Evolutionary conservation across 202 grass and related monocot species (phyloP).

Genomic region (Panicum virgatum): DNA sequence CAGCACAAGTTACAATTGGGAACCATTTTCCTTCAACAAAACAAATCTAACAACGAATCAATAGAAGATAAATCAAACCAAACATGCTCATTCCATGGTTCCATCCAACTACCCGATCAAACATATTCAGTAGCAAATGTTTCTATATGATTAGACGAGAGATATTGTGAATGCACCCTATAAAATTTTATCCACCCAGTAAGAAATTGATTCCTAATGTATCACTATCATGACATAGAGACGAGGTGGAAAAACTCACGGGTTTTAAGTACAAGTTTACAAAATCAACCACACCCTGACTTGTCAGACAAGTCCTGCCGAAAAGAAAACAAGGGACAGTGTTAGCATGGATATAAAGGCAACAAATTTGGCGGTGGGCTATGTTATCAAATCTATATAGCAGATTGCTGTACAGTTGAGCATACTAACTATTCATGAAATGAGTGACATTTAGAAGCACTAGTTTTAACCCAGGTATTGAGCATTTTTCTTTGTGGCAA

Average conservation of each 20-base stretch:
- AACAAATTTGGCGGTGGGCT: neutral
- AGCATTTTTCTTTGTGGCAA: neutral
- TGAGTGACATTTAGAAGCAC: conserved; percentile 3
- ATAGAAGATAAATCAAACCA: neutral
- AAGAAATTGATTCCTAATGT: neutral
- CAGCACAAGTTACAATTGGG: neutral
- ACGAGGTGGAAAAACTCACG: conserved; percentile 6
- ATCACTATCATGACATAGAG: neutral
- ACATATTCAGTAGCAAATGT: neutral
- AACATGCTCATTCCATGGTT: conserved; percentile 5
- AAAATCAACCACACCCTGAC: conserved; percentile 2
- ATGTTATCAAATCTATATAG: neutral
- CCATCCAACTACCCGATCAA: neutral
- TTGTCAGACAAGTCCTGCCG: neutral
- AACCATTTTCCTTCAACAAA: neutral
- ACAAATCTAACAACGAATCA: neutral
- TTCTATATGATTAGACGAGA: neutral
- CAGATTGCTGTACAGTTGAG: neutral
- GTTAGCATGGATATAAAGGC: conserved; percentile 1
- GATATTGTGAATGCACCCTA: neutral
- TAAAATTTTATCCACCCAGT: neutral
- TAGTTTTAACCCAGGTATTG: neutral
- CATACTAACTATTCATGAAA: conserved; percentile 2
- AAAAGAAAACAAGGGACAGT: neutral
- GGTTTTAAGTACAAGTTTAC: neutral